These are phyloP conservation scores for Hypomyces rosellus DNA, from an alignment of 2,329 filamentous ascomycete genomes.

Conservation along the genomic window DNA sequence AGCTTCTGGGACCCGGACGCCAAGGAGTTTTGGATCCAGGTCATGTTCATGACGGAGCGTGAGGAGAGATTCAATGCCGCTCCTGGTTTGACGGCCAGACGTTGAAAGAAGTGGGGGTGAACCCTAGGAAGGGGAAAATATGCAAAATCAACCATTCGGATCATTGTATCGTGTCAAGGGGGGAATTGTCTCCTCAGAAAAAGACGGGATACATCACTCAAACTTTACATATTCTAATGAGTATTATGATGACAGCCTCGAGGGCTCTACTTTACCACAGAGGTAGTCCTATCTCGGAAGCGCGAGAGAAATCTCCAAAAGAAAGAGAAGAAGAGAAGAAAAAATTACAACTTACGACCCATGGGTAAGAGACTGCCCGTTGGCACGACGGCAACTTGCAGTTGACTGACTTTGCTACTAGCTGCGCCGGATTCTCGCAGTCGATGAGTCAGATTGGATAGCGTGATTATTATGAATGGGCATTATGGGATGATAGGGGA, in stretches of 20 bases:
- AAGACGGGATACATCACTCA: too few relatives aligned
- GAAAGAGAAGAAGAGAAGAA: neutral
- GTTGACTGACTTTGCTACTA: constrained; percentile 3
- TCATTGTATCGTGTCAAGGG: too few relatives aligned
- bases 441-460: neutral
- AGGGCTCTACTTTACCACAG: too few relatives aligned
- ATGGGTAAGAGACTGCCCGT: constrained; percentile 12
- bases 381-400: constrained; percentile 1
- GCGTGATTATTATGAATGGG: neutral
- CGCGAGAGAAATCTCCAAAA: neutral
- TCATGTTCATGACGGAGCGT: constrained; percentile 97
- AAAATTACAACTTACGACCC: neutral
- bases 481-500: neutral
- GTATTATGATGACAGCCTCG: too few relatives aligned
- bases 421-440: neutral
- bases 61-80: constrained; percentile 78
- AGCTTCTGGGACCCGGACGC: constrained; percentile 92
- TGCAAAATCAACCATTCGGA: too few relatives aligned
- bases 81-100: constrained; percentile 49
- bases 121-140: too few relatives aligned
- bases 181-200: too few relatives aligned
- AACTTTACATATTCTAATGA: too few relatives aligned
- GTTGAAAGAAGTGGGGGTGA: constrained; percentile 23
- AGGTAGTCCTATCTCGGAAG: too few relatives aligned
- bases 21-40: constrained; percentile 96